Evolutionary conservation across 225 moss, liverwort and hornwort species (phyloP).

Genomic region (Pseudisothecium myosuroides): DNA sequence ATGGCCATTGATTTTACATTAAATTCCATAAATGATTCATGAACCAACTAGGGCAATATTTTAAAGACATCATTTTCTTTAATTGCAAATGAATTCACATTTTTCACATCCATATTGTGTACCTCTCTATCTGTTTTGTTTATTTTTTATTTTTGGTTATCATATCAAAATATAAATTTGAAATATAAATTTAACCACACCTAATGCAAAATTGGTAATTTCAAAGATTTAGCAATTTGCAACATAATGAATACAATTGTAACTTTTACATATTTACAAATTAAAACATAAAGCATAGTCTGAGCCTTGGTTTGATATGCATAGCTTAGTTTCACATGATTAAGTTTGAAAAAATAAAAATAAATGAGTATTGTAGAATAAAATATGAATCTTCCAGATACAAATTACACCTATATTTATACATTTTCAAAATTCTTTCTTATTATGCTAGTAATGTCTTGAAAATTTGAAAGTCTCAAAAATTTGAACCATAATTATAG

Average conservation of each 20-base stretch:
- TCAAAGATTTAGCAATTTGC: not conserved
- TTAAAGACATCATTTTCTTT: too few species aligned
- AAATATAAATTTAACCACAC: not conserved
- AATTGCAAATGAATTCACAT: not conserved
- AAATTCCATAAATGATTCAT: not conserved
- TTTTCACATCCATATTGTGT: not conserved
- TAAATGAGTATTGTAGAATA: not conserved
- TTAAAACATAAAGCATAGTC: not conserved
- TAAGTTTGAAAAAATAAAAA: not conserved
- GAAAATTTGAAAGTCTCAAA: not conserved
- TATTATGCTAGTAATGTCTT: not conserved
- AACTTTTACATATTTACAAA: not conserved
- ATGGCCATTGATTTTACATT: not conserved
- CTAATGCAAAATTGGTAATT: not conserved
- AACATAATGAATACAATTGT: not conserved
- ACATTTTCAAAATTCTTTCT: fast-evolving
- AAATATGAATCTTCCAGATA: not conserved
- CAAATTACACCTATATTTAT: not conserved
- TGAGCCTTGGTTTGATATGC: not conserved
- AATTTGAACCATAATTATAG: not conserved
- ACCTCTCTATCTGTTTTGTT: too few species aligned
- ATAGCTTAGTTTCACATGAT: not conserved
- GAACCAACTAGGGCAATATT: not conserved
- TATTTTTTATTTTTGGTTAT: not conserved
- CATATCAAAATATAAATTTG: not conserved